Base-by-base conservation (phyloP, 2,329 filamentous ascomycete genomes). In the Magnaporthiopsis poae region DNA sequence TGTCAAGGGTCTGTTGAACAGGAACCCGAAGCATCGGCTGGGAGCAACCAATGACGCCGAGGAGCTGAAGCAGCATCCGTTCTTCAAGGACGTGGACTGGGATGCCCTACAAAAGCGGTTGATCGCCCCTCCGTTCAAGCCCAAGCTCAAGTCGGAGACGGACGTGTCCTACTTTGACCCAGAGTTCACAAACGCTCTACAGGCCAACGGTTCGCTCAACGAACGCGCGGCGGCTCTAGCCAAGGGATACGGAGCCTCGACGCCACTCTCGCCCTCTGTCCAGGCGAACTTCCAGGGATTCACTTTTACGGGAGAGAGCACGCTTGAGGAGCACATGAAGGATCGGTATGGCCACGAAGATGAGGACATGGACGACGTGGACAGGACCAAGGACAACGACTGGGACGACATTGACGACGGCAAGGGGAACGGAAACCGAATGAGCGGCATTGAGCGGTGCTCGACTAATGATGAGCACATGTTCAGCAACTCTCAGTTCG, bases 211-310 rank as follows among this genome's bases (percentile, higher is more conserved):
- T 1, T 97, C 93, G 0, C 82, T 98, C 67, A 98, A 98, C 74
- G 91, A 95, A 72, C 88, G 94, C 67, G 94, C 95, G 5, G 91
- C 92, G 18, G 91, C 91, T 9, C 78, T 98, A 64, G 92, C 94
- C 21, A 88, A 88, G 67, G 93, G 93, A 56, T 91, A 95, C 74
- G 89, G 91, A 7, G 91, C 92, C 9, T 96, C 91, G 18, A 99
- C 95, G 0, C 95, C 95, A 0, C 82, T 99, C 31, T 96, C 92
- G 18, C 95, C 95, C 0, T 96, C 92, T 2, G 93, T 97, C 79
- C 95, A 99, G 78, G 95, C 94, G 69, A 97, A 98, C 75, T 99
- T 99, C 81, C 91, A 95, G 74, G 95, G 95, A 46, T 99, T 99
- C 78, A 99, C 95, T 0, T 99, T 96, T 76, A 95, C 98, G n/a